phyloP scores from a whole-genome alignment of 257 asterid genomes.

The Ligustrum vulgare region DNA sequence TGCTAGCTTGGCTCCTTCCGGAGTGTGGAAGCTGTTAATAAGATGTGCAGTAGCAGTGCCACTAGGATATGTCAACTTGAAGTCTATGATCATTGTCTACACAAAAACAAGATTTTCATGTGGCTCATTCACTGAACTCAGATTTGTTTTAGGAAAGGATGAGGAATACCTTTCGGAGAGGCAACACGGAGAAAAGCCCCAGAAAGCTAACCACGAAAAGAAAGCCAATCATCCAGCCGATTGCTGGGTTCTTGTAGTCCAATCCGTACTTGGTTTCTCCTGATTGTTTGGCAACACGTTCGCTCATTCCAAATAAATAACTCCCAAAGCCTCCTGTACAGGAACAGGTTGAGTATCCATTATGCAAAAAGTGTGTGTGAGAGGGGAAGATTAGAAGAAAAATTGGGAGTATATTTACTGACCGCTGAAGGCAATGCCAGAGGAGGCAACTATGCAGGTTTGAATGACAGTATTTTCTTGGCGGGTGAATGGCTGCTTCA shows the following conservation, averaged over 20 bases:
- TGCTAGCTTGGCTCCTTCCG: conserved; percentile 66
- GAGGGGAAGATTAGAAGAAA: neutral
- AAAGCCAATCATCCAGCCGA: conserved; percentile 67
- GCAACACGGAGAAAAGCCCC: conserved; percentile 67
- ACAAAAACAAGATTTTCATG: neutral
- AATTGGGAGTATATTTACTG: neutral
- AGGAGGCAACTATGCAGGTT: conserved; percentile 73
- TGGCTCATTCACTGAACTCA: neutral
- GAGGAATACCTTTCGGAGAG: conserved; percentile 57
- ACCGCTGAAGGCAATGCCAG: conserved; percentile 82
- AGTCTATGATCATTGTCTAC: conserved; percentile 72
- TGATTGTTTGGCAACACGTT: conserved; percentile 41
- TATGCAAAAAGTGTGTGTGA: neutral
- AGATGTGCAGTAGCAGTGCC: conserved; percentile 77
- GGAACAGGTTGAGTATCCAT: conserved; percentile 9
- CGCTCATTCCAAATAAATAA: conserved; percentile 66
- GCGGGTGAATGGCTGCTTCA: conserved; percentile 62
- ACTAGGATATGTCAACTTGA: conserved; percentile 68
- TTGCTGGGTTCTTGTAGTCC: conserved; percentile 40
- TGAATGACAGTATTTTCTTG: conserved; percentile 79
- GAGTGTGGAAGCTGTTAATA: conserved; percentile 74
- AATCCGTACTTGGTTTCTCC: conserved; percentile 32
- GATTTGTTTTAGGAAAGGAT: neutral
- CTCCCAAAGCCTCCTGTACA: conserved; percentile 71
- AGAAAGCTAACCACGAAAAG: conserved; percentile 65